Percentiles rank a stretch among this genome's conserved stretches.
These are phyloP conservation scores for Phytophthora multivora DNA, from an alignment of 352 stramenopile species.

Conservation along the genomic window DNA sequence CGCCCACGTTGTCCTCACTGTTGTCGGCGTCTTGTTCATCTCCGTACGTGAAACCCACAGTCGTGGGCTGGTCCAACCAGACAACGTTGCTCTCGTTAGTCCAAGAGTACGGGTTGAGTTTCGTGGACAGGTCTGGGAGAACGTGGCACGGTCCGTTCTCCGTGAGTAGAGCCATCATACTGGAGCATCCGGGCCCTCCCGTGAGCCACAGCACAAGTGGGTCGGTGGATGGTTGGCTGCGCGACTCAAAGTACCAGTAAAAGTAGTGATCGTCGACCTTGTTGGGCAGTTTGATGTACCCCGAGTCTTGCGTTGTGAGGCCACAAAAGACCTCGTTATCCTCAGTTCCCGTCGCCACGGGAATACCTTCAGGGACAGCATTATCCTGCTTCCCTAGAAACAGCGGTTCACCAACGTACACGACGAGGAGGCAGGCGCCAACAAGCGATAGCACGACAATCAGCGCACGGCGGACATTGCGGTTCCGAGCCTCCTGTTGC, in stretches of 20 bases:
- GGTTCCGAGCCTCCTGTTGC: constrained; percentile 26
- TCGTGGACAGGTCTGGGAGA: constrained; percentile 47
- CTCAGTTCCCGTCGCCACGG: not conserved
- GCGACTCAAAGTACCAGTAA: constrained; percentile 78
- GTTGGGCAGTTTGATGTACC: constrained; percentile 66
- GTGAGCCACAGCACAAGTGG: constrained; percentile 73
- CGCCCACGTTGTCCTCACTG: constrained; percentile 56
- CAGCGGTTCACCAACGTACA: constrained; percentile 25
- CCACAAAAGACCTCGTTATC: constrained; percentile 50
- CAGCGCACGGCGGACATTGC: constrained; percentile 22
- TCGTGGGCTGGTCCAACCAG: constrained; percentile 71
- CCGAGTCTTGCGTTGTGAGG: constrained; percentile 57
- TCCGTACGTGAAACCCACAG: constrained; percentile 62
- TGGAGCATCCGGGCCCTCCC: constrained; percentile 62
- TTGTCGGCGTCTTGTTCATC: constrained; percentile 40
- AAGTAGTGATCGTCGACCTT: constrained; percentile 78
- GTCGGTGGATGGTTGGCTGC: constrained; percentile 45
- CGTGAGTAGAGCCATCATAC: constrained; percentile 60
- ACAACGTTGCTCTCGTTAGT: constrained; percentile 68
- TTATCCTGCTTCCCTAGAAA: constrained; percentile 3
- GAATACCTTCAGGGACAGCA: constrained; percentile 13
- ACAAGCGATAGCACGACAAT: constrained; percentile 23
- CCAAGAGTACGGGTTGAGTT: constrained; percentile 65
- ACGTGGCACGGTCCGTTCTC: constrained; percentile 75
- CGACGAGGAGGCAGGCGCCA: constrained; percentile 20